Conservation (phyloP, 345 rosid genomes). For the Eucalyptus sideroxylon region DNA sequence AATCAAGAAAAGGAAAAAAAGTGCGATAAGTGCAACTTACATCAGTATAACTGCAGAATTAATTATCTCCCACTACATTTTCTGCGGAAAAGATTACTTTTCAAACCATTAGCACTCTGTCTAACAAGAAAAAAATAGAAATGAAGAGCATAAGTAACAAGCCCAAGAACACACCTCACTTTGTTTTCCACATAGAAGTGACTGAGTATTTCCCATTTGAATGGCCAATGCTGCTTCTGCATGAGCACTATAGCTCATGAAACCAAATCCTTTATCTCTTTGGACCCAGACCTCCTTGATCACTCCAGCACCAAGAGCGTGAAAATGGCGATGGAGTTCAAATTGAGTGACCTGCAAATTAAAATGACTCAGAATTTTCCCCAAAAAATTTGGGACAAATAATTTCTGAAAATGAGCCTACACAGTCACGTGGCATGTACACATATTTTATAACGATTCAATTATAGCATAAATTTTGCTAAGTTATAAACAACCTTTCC, state of each 20-base stretch:
- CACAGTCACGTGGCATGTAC: background rate
- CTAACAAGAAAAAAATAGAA: too few species aligned
- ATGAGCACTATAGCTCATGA: slow-evolving; percentile 78
- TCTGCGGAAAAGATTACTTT: background rate
- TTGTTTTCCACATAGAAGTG: slow-evolving; percentile 70
- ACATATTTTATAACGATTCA: background rate
- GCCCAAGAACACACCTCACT: slow-evolving; percentile 43
- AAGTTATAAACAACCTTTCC: background rate
- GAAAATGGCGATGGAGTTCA: slow-evolving; percentile 88
- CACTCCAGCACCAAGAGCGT: slow-evolving; percentile 75
- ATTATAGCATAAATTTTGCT: background rate
- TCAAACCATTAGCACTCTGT: background rate
- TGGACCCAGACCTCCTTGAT: slow-evolving; percentile 93
- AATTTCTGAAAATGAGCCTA: background rate
- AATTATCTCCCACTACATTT: background rate
- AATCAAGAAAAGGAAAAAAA: background rate
- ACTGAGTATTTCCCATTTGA: slow-evolving; percentile 79
- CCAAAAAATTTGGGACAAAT: background rate
- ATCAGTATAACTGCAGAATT: background rate
- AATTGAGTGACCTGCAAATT: slow-evolving; percentile 64
- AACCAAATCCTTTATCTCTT: slow-evolving; percentile 93
- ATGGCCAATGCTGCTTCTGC: slow-evolving; percentile 88
- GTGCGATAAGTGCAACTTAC: background rate
- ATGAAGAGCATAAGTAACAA: background rate
- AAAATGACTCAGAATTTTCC: background rate